Percentiles rank a stretch among this genome's conserved stretches.
Conservation (phyloP, 2,329 filamentous ascomycete species). For the Botrytis paeoniae region DNA sequence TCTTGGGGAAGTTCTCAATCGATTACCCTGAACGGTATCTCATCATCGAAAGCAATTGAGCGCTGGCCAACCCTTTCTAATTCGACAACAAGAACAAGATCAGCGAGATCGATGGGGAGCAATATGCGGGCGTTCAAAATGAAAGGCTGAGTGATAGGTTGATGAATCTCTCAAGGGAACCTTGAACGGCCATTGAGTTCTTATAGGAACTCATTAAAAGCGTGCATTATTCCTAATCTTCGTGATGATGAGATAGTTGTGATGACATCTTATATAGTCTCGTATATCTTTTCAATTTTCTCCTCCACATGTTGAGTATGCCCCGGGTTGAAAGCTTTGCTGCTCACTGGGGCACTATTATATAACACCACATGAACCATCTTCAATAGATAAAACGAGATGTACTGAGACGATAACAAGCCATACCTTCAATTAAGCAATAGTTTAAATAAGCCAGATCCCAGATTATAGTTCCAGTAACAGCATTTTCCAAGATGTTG, state of each 20-base stretch:
- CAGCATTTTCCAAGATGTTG: too few relatives aligned
- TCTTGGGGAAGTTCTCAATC: not conserved
- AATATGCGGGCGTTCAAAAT: not conserved
- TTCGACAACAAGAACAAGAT: not conserved
- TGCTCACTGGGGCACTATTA: not conserved
- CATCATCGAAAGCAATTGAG: not conserved
- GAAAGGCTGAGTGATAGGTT: not conserved
- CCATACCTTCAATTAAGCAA: not conserved
- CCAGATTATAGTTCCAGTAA: not conserved
- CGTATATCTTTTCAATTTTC: not conserved
- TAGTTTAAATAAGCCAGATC: not conserved
- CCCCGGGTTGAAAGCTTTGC: not conserved
- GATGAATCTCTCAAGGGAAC: not conserved
- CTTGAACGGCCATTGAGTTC: not conserved
- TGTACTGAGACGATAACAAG: not conserved
- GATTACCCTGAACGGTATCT: not conserved
- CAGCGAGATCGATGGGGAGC: not conserved
- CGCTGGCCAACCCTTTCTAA: not conserved
- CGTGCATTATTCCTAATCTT: not conserved
- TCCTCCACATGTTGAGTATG: not conserved
- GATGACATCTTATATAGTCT: not conserved
- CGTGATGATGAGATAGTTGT: not conserved
- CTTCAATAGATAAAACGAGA: not conserved
- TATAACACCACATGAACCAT: not conserved
- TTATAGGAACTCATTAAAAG: not conserved